Evolutionary conservation across 306 rosid genomes (phyloP).

Genomic region (Parietaria judaica): DNA sequence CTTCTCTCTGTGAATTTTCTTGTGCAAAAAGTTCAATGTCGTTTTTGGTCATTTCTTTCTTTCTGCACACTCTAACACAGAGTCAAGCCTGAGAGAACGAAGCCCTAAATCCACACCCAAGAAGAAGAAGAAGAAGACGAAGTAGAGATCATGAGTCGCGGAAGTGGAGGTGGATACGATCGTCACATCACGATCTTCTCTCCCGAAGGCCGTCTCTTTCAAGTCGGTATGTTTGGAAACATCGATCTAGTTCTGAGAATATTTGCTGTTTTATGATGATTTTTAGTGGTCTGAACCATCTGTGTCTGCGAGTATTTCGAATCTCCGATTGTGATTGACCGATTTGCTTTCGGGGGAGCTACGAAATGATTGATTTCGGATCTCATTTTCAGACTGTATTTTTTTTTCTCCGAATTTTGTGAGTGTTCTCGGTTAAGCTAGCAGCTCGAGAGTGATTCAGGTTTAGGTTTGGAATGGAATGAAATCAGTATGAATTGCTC

Average conservation of each 20-base stretch:
- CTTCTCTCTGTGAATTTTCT: slow-evolving; percentile 3
- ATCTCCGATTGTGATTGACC: neutral
- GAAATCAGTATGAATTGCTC: no score
- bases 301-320: neutral
- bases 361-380: neutral
- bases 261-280: neutral
- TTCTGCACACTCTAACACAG: slow-evolving; percentile 1
- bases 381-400: neutral
- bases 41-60: neutral
- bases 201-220: slow-evolving; percentile 96
- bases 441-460: no score
- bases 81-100: neutral
- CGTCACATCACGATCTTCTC: slow-evolving; percentile 99
- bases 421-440: no score
- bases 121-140: slow-evolving; percentile 5
- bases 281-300: neutral
- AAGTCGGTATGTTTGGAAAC: slow-evolving; percentile 32
- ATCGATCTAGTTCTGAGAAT: neutral
- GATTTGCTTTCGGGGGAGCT: neutral
- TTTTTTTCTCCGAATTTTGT: neutral
- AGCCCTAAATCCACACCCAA: slow-evolving; percentile 1
- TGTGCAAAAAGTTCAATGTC: slow-evolving; percentile 25
- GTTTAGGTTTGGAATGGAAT: no score
- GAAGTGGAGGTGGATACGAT: slow-evolving; percentile 97
- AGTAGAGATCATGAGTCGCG: slow-evolving; percentile 38